phyloP scores from a whole-genome alignment of 495 filamentous ascomycete species.

The Penicillium cinerascens region DNA sequence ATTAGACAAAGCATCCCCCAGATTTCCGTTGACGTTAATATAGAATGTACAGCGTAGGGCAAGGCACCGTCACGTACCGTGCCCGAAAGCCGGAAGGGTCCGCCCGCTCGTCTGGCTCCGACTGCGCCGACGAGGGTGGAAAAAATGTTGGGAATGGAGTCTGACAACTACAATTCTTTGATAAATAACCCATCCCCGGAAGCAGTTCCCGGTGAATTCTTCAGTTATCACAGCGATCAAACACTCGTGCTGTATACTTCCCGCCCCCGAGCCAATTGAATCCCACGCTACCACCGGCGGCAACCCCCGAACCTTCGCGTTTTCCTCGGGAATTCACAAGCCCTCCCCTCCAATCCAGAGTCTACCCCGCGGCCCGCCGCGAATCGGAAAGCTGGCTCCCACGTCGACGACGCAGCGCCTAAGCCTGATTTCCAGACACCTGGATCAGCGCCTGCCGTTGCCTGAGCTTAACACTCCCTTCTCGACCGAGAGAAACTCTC shows the following conservation, averaged over 20 bases:
- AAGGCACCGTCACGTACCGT: not conserved
- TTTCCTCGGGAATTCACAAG: constrained; percentile 28
- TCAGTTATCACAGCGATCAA: not conserved
- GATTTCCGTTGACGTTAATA: constrained; percentile 3
- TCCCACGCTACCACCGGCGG: constrained; percentile 17
- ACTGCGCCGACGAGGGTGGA: not conserved
- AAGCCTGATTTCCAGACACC: constrained; percentile 77
- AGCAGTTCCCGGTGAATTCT: not conserved
- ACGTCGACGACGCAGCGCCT: constrained; percentile 61
- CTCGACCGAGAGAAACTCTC: constrained; percentile 57
- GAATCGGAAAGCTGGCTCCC: constrained; percentile 52
- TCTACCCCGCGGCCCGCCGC: constrained; percentile 41
- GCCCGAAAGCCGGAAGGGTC: constrained; percentile 10
- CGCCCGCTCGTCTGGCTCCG: constrained; percentile 12
- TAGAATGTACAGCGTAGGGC: constrained; percentile 8
- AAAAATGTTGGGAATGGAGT: not conserved
- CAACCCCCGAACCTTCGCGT: constrained; percentile 31
- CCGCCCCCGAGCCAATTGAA: not conserved
- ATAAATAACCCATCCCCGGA: not conserved
- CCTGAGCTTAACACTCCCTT: constrained; percentile 65
- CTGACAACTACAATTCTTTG: not conserved
- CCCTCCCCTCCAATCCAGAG: constrained; percentile 8
- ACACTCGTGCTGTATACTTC: not conserved
- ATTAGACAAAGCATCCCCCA: not conserved
- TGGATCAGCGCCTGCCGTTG: constrained; percentile 59